A percentile compares a stretch with the other conserved stretches of the same genome.
phyloP scores from a whole-genome alignment of 805 yeast species.

The Limtongia smithiae region DNA sequence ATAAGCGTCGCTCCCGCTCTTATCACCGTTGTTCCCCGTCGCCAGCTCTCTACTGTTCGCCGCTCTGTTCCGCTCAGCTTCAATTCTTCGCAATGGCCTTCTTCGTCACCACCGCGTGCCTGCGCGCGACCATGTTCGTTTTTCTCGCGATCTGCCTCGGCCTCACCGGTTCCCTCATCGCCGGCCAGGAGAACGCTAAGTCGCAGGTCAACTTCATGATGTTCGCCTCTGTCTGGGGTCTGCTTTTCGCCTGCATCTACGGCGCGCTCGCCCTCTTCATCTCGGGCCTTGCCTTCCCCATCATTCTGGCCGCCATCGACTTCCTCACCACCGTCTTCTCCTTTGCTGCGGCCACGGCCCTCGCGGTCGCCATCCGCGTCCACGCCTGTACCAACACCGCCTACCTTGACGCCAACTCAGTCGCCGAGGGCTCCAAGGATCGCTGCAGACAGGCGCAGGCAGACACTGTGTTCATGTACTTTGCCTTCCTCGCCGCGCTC shows the following conservation, averaged over 20 bases:
- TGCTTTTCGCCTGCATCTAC: conserved; percentile 74
- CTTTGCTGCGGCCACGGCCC: conserved; percentile 89
- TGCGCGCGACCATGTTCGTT: conserved; percentile 71
- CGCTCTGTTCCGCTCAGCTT: too few relatives aligned
- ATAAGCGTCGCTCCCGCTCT: too few relatives aligned
- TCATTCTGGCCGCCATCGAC: conserved; percentile 69
- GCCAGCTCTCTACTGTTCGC: too few relatives aligned
- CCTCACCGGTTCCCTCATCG: conserved; percentile 75
- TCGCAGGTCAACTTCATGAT: conserved; percentile 87
- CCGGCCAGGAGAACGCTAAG: conserved; percentile 58
- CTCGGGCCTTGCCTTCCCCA: conserved; percentile 82
- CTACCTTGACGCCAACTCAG: conserved; percentile 62
- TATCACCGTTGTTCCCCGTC: too few relatives aligned
- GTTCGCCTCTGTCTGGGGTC: conserved; percentile 82
- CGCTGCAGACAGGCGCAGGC: conserved; percentile 97
- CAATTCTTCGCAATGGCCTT: conserved; percentile 18
- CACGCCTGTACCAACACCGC: conserved; percentile 75
- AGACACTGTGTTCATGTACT: conserved; percentile 75
- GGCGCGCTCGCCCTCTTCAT: conserved; percentile 75
- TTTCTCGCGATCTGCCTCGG: conserved; percentile 79
- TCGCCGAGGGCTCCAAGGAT: conserved; percentile 69
- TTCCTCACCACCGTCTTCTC: conserved; percentile 87
- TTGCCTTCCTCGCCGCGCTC: conserved; percentile 72
- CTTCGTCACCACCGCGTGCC: conserved; percentile 37
- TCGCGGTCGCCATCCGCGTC: conserved; percentile 82